Base-by-base conservation (phyloP, 176 grass and related monocot species). In the Eragrostis nindensis region DNA sequence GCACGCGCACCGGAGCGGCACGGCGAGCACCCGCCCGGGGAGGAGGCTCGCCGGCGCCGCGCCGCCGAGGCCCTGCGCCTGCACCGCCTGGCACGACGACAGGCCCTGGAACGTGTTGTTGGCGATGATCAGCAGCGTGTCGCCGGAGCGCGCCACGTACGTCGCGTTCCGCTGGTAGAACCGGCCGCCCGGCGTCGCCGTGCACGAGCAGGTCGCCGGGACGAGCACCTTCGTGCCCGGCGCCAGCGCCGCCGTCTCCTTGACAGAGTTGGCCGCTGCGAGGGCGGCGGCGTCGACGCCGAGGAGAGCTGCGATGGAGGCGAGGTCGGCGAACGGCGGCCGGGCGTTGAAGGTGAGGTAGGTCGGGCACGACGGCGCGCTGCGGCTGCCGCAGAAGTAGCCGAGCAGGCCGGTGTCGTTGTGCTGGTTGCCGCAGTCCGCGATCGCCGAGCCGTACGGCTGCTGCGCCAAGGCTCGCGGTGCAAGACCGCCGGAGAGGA, bases 1-100 rank as follows among this genome's bases (percentile, higher is more conserved):
- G 54, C 94, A 97, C 39, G 94, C 94, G 74, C 91, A 97, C 50
- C 94, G 85, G 14, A 97, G 88, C 73, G 91, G 91, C 24, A 91
- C 73, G 4, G 50, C 74, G 50, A 92, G 13, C 0, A 2, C 0
- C 71, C 74, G 15, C 2, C 80, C 77, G 0, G 54, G 4, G 1
- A 15, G 0, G n/a, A 92, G 62, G n/a, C 7, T 21, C 15, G 29
- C 14, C 38, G 70, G 19, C 16, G 77, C 9, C 52, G 71, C 79
- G 27, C 70, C 64, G 22, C 29, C 26, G 11, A 83, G 80, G 21
- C 11, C 86, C 80, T 91, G 88, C 29, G 84, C 68, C 43, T 42
- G 24, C 8, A 93, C 19, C 29, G 94, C 86, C 83, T 97, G 91
- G 86, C 94, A 97, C 14, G 90, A 85, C 32, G 94, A 74, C 16